These are phyloP conservation scores for Brassica rapa DNA, from an alignment of 345 rosid genomes.

Conservation along the genomic window DNA sequence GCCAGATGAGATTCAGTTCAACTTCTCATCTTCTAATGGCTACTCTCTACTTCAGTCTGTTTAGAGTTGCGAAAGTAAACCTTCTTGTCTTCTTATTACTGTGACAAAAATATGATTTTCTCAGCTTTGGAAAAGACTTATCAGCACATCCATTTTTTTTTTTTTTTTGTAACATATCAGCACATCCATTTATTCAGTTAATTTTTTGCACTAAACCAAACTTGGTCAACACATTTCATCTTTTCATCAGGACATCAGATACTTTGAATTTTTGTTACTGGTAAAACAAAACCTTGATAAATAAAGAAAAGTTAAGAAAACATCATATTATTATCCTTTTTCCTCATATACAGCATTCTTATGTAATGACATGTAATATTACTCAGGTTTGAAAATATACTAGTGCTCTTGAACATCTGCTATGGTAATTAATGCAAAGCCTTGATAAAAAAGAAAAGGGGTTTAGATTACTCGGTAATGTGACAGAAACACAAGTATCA, in stretches of 20 bases:
- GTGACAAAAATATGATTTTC: conserved; percentile 21
- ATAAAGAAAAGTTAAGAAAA: not conserved
- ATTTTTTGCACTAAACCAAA: not conserved
- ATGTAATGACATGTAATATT: not conserved
- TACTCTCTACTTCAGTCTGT: conserved; percentile 15
- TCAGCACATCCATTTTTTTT: not conserved
- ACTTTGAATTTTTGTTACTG: not conserved
- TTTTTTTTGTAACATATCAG: too few relatives aligned
- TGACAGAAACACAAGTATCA: not conserved
- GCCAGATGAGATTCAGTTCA: conserved; percentile 47
- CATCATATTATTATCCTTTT: not conserved
- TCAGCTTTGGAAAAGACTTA: conserved; percentile 20
- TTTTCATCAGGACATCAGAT: not conserved
- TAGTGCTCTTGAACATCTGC: not conserved
- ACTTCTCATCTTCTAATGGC: conserved; percentile 8
- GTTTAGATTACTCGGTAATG: not conserved
- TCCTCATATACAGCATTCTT: not conserved
- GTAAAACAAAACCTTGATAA: not conserved
- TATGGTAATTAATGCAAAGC: not conserved
- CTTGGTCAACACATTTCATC: too few relatives aligned
- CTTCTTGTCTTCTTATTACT: conserved; percentile 10
- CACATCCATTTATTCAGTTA: not conserved
- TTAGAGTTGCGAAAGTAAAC: conserved; percentile 19
- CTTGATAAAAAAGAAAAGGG: not conserved
- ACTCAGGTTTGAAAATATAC: not conserved